Percentiles rank a stretch among this genome's conserved stretches.
Conservation (phyloP, 495 filamentous ascomycete genomes). For the Tuber microsphaerosporum region DNA sequence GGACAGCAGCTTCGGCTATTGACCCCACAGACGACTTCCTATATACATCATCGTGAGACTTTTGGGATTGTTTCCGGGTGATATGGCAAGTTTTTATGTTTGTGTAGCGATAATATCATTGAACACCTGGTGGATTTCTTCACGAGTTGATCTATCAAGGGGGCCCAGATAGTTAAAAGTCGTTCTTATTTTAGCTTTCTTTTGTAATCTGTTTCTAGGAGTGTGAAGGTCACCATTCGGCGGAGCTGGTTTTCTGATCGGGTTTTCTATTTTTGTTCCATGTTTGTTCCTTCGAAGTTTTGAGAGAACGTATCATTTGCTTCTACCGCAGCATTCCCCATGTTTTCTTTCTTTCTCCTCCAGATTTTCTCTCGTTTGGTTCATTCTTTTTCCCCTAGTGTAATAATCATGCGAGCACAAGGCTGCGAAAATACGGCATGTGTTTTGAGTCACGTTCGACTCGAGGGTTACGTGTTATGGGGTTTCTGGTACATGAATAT, state of each 20-base stretch:
- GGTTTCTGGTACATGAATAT: not conserved
- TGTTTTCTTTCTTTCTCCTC: not conserved
- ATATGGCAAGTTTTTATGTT: not conserved
- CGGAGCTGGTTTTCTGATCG: constrained; percentile 3
- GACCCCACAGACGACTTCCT: not conserved
- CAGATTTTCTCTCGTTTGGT: not conserved
- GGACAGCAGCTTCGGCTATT: not conserved
- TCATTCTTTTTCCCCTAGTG: not conserved
- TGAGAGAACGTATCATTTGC: not conserved
- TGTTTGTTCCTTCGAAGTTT: not conserved
- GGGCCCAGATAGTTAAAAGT: not conserved
- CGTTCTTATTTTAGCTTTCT: not conserved
- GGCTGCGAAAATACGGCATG: not conserved
- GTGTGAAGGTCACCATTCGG: not conserved
- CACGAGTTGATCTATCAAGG: not conserved
- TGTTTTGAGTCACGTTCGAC: not conserved
- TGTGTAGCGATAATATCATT: not conserved
- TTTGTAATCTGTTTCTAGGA: not conserved
- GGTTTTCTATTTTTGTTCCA: not conserved
- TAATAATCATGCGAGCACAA: not conserved
- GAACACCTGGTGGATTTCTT: not conserved
- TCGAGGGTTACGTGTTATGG: constrained; percentile 1
- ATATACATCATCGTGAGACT: not conserved
- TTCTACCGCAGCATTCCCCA: not conserved
- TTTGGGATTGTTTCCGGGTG: not conserved